These are phyloP conservation scores for Penicillium sp. DNA, from an alignment of 2,329 filamentous ascomycete species.

Conservation along the genomic window DNA sequence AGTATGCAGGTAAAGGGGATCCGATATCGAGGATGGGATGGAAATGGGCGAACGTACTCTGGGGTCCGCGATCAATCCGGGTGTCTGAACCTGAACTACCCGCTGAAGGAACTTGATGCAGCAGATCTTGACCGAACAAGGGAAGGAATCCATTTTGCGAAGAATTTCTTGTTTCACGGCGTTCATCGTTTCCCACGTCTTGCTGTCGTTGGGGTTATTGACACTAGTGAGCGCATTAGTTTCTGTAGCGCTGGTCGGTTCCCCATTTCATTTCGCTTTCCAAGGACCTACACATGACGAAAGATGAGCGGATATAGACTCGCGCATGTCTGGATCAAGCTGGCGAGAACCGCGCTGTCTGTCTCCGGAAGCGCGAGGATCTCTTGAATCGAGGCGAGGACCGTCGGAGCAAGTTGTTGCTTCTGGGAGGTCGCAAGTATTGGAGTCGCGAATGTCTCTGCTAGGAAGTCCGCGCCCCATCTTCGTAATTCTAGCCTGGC, in stretches of 20 bases:
- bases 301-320: conserved; percentile 91
- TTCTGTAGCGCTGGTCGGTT: background rate
- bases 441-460: conserved; percentile 94
- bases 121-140: conserved; percentile 74
- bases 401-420: conserved; percentile 67
- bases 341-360: conserved; percentile 75
- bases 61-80: conserved; percentile 72
- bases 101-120: conserved; percentile 97
- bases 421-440: conserved; percentile 71
- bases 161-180: conserved; percentile 86
- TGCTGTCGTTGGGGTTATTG: conserved; percentile 72
- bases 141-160: conserved; percentile 75
- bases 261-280: background rate
- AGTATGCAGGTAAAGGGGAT: background rate
- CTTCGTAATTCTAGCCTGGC: conserved; percentile 74
- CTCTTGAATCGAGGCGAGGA: conserved; percentile 68
- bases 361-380: conserved; percentile 66
- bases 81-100: conserved; percentile 85
- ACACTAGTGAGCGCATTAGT: conserved; percentile 56
- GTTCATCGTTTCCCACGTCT: conserved; percentile 81
- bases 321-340: conserved; percentile 78
- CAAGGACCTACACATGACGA: conserved; percentile 70
- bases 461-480: conserved; percentile 95
- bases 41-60: conserved; percentile 54
- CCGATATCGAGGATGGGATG: background rate